phyloP scores from a whole-genome alignment of 2,329 filamentous ascomycete genomes.

The Paramyrothecium sp. region DNA sequence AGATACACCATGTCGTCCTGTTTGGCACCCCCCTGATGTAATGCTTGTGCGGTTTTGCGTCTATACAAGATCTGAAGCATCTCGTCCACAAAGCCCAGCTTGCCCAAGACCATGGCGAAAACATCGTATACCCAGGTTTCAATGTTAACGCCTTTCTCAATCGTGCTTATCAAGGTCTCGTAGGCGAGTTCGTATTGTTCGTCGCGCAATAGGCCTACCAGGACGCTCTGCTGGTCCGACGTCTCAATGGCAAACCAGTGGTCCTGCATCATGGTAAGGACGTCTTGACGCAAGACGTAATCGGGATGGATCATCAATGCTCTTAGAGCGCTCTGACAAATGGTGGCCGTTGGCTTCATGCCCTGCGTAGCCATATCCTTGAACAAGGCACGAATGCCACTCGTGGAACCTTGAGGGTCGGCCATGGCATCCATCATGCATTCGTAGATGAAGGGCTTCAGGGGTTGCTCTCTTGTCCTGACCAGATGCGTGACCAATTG shows the following conservation, averaged over 20 bases:
- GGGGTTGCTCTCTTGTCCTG: conserved; percentile 48
- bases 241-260: conserved; percentile 56
- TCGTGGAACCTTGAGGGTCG: conserved; percentile 64
- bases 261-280: conserved; percentile 72
- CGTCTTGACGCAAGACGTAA: conserved; percentile 69
- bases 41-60: conserved; percentile 34
- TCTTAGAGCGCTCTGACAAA: conserved; percentile 71
- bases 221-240: conserved; percentile 65
- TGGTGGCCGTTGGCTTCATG: conserved; percentile 61
- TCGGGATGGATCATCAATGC: conserved; percentile 82
- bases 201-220: conserved; percentile 75
- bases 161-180: conserved; percentile 66
- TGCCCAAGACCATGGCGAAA: conserved; percentile 70
- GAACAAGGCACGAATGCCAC: conserved; percentile 61
- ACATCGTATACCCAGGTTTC: conserved; percentile 77
- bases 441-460: conserved; percentile 65
- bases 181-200: conserved; percentile 80
- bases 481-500: conserved; percentile 59
- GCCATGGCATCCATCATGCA: conserved; percentile 72
- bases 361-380: conserved; percentile 66
- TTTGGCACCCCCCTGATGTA: too few species aligned
- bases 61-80: conserved; percentile 66
- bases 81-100: conserved; percentile 73
- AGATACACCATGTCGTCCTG: conserved; percentile 36
- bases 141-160: conserved; percentile 51